phyloP scores from a whole-genome alignment of 345 rosid species.

The Capsella bursapastoris region DNA sequence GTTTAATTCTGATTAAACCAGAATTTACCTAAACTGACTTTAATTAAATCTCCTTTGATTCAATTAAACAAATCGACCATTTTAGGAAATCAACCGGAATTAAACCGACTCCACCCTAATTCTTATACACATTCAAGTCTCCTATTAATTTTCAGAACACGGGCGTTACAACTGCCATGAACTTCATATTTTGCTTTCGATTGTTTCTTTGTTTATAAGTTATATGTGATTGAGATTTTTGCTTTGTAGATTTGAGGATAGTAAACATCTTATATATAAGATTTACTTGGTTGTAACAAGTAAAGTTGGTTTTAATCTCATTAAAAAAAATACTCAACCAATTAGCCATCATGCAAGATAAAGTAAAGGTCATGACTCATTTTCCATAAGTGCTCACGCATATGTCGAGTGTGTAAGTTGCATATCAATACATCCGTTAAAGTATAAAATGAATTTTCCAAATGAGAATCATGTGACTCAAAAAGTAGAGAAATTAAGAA shows the following conservation, averaged over 20 bases:
- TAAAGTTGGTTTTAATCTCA: not conserved
- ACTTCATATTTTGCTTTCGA: conserved; percentile 19
- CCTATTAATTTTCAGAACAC: too few species aligned
- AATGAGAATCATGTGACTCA: not conserved
- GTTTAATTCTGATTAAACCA: too few species aligned
- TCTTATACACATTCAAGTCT: too few species aligned
- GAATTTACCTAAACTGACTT: too few species aligned
- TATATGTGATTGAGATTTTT: not conserved
- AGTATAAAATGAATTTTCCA: not conserved
- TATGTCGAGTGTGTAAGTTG: not conserved
- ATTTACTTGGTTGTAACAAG: not conserved
- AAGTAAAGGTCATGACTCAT: not conserved
- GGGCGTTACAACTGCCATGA: too few species aligned
- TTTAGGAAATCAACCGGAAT: too few species aligned
- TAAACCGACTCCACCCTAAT: too few species aligned
- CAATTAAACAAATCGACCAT: too few species aligned
- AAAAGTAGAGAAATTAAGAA: not conserved
- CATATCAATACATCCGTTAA: not conserved
- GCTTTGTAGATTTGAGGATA: not conserved
- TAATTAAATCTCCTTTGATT: too few species aligned
- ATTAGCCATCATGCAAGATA: not conserved
- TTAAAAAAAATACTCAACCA: not conserved
- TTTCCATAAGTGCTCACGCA: not conserved
- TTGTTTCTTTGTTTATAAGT: not conserved
- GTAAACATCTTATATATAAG: not conserved